A percentile compares a stretch with the other conserved stretches of the same genome.
Conservation (phyloP, 2,329 filamentous ascomycete species). For the Chaetomiaceae sp. region DNA sequence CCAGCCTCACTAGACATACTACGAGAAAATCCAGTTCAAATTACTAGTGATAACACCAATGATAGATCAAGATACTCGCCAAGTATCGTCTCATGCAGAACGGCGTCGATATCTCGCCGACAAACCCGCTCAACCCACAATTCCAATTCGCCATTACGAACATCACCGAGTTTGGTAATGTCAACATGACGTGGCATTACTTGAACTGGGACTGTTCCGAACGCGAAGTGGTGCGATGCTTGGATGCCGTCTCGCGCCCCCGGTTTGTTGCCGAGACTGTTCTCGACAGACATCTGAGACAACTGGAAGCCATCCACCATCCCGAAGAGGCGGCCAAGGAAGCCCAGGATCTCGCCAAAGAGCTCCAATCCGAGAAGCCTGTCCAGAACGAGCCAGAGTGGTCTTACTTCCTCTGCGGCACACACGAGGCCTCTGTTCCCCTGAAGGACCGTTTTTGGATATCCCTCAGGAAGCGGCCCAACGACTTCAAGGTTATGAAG, state of each 20-base stretch:
- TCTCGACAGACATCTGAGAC: neutral
- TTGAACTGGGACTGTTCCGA: conserved; percentile 9
- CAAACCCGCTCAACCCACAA: neutral
- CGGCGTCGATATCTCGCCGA: conserved; percentile 1
- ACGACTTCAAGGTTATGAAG: conserved; percentile 10
- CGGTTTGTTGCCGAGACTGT: neutral
- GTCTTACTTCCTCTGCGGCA: conserved; percentile 6
- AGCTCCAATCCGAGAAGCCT: neutral
- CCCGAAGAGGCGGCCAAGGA: neutral
- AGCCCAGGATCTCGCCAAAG: neutral
- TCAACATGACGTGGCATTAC: conserved; percentile 6
- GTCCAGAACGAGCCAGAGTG: neutral
- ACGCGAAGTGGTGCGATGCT: neutral
- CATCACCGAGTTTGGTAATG: conserved; percentile 3
- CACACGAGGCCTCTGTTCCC: neutral
- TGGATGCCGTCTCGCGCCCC: neutral
- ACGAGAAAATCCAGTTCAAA: neutral
- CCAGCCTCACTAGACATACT: neutral
- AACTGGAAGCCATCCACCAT: conserved; percentile 4
- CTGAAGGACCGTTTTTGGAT: neutral
- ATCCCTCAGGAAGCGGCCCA: neutral
- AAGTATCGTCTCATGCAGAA: conserved; percentile 6
- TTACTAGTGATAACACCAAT: neutral
- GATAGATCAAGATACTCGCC: conserved; percentile 13
- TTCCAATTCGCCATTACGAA: conserved; percentile 9